Base-by-base conservation (phyloP, 768 basidiomycete genomes). In the Pleurotus citrinopileatus region DNA sequence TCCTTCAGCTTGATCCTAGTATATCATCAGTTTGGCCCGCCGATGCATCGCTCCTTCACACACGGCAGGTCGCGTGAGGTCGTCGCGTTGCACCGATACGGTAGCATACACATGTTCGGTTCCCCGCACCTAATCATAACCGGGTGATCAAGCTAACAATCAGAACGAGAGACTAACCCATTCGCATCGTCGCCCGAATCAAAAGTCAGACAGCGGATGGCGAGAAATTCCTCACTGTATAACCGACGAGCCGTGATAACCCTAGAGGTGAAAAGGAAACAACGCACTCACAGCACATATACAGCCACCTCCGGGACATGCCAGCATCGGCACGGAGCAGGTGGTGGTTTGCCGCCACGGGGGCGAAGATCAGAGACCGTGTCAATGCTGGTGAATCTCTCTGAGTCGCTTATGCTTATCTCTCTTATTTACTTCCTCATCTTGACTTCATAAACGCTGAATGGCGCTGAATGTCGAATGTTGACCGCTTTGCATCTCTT, bases 391-490 rank as follows among this genome's bases (percentile, higher is more conserved):
- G n/a, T n/a, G n/a, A n/a, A n/a, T n/a, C n/a, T n/a, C n/a, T n/a
- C n/a, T n/a, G n/a, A n/a, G 25, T 25, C 37, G 54, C 20, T 15
- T 10, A 28, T 45, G 10, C 22, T 4, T 53, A 52, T 38, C 60
- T 34, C 37, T 19, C 44, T n/a, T n/a, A n/a, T n/a, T 17, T 29
- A 20, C 19, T 38, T 28, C 42, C 26, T 23, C 56, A 12, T 22
- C 36, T 54, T 53, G 29, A 57, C 20, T 32, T 36, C 42, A 17
- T 43, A 29, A 61, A 91, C 93, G 93, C 26, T 96, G 94, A 93
- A 76, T 92, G 79, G 92, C 93, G 52, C 94, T 95, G 70, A 95
- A 95, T 68, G 92, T 62, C 58, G 69, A 65, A 52, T 47, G 53
- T 56, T 52, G 42, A 9, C 54, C 42, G 48, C 45, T 34, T 50